Evolutionary conservation across 1,284 basidiomycete genomes (phyloP).

Genomic region (Marasmius oreades): DNA sequence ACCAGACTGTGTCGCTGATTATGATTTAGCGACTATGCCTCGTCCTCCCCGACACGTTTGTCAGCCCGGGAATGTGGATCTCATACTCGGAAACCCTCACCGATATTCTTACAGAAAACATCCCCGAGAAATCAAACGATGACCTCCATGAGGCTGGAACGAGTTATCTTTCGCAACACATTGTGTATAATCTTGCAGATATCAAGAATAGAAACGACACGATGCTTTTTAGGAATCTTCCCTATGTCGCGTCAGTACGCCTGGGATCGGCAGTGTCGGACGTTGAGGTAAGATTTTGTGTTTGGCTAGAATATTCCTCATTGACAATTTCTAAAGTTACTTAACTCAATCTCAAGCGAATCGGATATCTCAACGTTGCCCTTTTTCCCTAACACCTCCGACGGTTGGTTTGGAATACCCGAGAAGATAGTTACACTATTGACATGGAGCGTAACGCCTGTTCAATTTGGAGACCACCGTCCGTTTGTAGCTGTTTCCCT

Average conservation of each 20-base stretch:
- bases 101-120: slow-evolving; percentile 40
- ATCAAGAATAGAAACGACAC: slow-evolving; percentile 73
- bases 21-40: slow-evolving; percentile 56
- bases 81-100: slow-evolving; percentile 44
- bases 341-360: slow-evolving; percentile 75
- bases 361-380: slow-evolving; percentile 62
- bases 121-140: slow-evolving; percentile 30
- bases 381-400: slow-evolving; percentile 55
- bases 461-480: slow-evolving; percentile 84
- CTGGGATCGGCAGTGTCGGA: slow-evolving; percentile 68
- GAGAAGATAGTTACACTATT: slow-evolving; percentile 79
- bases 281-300: slow-evolving; percentile 52
- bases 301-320: slow-evolving; percentile 3
- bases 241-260: slow-evolving; percentile 52
- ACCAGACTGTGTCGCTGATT: not conserved
- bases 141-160: slow-evolving; percentile 35
- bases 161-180: slow-evolving; percentile 41
- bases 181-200: slow-evolving; percentile 45
- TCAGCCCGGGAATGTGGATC: slow-evolving; percentile 70
- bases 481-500: slow-evolving; percentile 79
- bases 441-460: slow-evolving; percentile 82
- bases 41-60: slow-evolving; percentile 64
- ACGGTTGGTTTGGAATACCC: slow-evolving; percentile 46
- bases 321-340: slow-evolving; percentile 43
- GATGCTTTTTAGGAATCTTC: slow-evolving; percentile 69